Base-by-base conservation (phyloP, 176 grass and related monocot genomes). In the Puya raimondii region DNA sequence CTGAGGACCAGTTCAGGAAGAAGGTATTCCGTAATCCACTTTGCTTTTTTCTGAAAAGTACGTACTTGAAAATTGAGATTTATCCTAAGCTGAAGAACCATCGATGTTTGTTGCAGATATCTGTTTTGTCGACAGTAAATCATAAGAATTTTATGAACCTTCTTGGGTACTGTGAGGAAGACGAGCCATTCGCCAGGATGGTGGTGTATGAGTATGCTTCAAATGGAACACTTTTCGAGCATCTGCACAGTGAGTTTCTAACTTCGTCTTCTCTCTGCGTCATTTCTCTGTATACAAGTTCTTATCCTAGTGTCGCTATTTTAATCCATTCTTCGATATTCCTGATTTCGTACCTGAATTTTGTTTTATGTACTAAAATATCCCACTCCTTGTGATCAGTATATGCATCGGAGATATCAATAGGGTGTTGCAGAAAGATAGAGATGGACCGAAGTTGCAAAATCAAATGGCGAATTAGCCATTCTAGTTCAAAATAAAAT, bases 81-180 rank as follows among this genome's bases (percentile, higher is more conserved):
- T 11, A 49, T 66, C 68, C 67, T 61, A 74, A 69, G 53, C 66
- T 71, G 3, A n/a, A 65, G 64, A 11, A 81, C 5, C 33, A 25
- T 33, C 3, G 27, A 25, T 33, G 76, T 53, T 23, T 63, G 7
- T 81, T 85, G 10, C 78, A 92, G 94, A 67, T 93, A 74, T 82
- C 65, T 49, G 47, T 68, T 8, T 78, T 93, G 49, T 84, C 84
- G 13, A 82, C 79, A 71, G 52, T 86, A 65, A 88, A 80, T 74
- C 89, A 97, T 72, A 97, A 92, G 63, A 97, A 97, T 84, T 87
- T 97, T 48, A 67, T 97, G 84, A 92, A 88, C 53, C 80, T 97
- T 53, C 68, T 97, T 52, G 93, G 94, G 16, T 90, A 85, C 75
- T 97, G 86, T 79, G 82, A 92, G 84, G 86, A 92, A 3, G 94